Evolutionary conservation across 768 basidiomycete genomes (phyloP).

Genomic region (Serendipita indica): DNA sequence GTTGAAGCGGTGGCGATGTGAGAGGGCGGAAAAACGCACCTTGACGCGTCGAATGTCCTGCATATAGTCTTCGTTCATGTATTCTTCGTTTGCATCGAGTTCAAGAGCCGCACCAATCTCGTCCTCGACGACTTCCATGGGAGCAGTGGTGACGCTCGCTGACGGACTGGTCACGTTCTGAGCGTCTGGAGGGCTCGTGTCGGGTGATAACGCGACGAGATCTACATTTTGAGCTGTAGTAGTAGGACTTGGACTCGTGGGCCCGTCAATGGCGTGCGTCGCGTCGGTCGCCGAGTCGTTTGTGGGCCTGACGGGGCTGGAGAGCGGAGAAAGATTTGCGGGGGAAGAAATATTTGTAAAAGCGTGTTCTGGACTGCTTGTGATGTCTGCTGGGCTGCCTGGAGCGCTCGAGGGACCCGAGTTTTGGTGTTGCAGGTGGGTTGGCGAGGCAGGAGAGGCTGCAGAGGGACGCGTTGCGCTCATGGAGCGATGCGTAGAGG

Average conservation of each 20-base stretch:
- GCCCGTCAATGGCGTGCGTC: background rate
- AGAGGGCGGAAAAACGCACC: constrained; percentile 29
- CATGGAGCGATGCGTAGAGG: background rate
- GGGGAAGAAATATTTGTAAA: background rate
- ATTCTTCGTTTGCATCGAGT: constrained; percentile 38
- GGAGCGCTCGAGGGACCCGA: background rate
- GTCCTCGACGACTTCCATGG: background rate
- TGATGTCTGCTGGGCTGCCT: background rate
- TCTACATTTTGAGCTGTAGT: too few species aligned
- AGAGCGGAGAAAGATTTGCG: background rate
- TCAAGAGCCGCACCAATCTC: constrained; percentile 14
- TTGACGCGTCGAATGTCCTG: constrained; percentile 78
- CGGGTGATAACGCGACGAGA: background rate
- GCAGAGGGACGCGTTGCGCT: background rate
- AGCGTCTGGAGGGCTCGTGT: background rate
- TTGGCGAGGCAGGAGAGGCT: background rate
- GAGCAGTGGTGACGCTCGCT: background rate
- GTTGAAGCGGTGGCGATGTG: constrained; percentile 15
- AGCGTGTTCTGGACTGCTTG: background rate
- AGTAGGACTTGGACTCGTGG: background rate
- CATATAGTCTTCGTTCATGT: constrained; percentile 49
- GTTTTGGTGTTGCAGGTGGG: background rate
- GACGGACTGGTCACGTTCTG: background rate
- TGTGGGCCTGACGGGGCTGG: background rate
- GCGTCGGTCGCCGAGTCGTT: background rate